Conservation (phyloP, 768 basidiomycete genomes). For the Pisolithus orientalis region DNA sequence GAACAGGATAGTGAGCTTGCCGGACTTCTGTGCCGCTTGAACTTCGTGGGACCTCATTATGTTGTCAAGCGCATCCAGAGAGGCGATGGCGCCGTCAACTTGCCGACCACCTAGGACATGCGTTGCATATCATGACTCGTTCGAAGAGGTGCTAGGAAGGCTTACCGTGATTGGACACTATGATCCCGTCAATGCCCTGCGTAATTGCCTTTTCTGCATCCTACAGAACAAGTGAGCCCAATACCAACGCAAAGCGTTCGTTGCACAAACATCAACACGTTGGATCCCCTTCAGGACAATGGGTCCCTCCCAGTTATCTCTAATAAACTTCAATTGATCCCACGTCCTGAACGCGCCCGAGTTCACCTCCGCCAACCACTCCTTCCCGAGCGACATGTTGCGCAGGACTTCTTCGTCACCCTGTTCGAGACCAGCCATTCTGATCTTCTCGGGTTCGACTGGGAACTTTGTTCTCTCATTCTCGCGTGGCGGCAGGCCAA, state of each 20-base stretch:
- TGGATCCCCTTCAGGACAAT: slow-evolving; percentile 77
- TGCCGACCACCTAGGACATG: slow-evolving; percentile 56
- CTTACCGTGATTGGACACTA: slow-evolving; percentile 39
- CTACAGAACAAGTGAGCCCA: slow-evolving; percentile 3
- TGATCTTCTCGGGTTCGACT: slow-evolving; percentile 43
- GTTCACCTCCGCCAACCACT: slow-evolving; percentile 59
- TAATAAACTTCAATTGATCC: slow-evolving; percentile 65
- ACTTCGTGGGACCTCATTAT: slow-evolving; percentile 62
- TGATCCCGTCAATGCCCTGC: slow-evolving; percentile 36
- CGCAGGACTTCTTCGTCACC: slow-evolving; percentile 44
- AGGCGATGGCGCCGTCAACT: slow-evolving; percentile 74
- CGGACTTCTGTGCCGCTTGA: slow-evolving; percentile 49
- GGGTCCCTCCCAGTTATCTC: slow-evolving; percentile 72
- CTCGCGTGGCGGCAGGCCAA: slow-evolving; percentile 36
- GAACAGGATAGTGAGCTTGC: slow-evolving; percentile 63
- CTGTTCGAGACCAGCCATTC: slow-evolving; percentile 31
- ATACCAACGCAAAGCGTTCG: background rate
- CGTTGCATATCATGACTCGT: background rate
- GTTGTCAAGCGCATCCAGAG: slow-evolving; percentile 62
- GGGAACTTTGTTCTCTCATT: slow-evolving; percentile 47
- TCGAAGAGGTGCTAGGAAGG: background rate
- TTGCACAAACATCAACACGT: slow-evolving; percentile 42
- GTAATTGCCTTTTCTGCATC: slow-evolving; percentile 50
- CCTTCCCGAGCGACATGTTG: slow-evolving; percentile 43
- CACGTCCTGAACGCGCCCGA: slow-evolving; percentile 61